These are phyloP conservation scores for Heterobasidion parviporum DNA, from an alignment of 1,284 basidiomycete genomes.

Conservation along the genomic window DNA sequence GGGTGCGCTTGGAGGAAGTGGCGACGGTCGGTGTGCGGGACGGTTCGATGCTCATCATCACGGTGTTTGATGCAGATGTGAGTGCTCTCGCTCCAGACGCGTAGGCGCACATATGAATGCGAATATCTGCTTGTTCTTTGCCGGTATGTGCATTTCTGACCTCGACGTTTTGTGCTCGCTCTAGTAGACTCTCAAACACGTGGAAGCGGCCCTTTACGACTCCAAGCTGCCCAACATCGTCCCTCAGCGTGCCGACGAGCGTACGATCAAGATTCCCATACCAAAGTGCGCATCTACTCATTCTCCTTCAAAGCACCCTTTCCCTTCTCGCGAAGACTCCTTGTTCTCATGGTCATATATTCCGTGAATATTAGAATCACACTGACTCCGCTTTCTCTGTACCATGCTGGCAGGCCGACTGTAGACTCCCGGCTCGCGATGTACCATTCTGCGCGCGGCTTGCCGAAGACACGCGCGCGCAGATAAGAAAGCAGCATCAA, in stretches of 20 bases:
- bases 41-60: conserved; percentile 61
- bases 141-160: not conserved
- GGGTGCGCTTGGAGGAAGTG: conserved; percentile 50
- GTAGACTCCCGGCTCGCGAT: conserved; percentile 58
- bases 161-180: conserved; percentile 3
- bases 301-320: no score
- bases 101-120: not conserved
- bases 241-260: conserved; percentile 58
- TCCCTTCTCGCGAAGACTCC: not conserved
- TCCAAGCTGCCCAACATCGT: conserved; percentile 63
- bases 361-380: not conserved
- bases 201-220: conserved; percentile 64
- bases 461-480: conserved; percentile 68
- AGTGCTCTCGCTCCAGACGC: conserved; percentile 18
- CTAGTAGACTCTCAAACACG: conserved; percentile 61
- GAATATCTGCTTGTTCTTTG: not conserved
- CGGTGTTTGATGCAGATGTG: conserved; percentile 68
- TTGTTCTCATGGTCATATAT: not conserved
- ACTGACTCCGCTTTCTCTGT: not conserved
- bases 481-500: conserved; percentile 61
- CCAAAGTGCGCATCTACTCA: conserved; percentile 46
- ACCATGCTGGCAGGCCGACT: conserved; percentile 45
- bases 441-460: conserved; percentile 46
- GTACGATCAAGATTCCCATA: conserved; percentile 70
- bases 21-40: conserved; percentile 74